Evolutionary conservation across 179 eudicot genomes (phyloP).

Genomic region (Spergularia azorica): DNA sequence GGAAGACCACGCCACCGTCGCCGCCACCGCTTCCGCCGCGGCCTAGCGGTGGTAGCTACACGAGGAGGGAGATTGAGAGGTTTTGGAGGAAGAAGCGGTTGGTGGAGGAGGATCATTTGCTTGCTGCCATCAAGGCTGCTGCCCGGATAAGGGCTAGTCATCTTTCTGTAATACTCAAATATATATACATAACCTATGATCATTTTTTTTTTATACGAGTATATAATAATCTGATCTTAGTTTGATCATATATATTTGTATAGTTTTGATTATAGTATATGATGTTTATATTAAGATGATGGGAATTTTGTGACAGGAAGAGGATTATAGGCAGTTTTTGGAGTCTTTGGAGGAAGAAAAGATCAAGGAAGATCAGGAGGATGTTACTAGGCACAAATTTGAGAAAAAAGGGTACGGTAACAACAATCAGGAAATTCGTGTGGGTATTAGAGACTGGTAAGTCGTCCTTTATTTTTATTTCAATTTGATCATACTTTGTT

Average conservation of each 20-base stretch:
- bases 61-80: constrained; percentile 65
- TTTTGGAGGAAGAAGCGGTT: constrained; percentile 64
- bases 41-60: constrained; percentile 38
- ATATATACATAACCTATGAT: background rate
- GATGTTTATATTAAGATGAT: background rate
- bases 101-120: constrained; percentile 71
- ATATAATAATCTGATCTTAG: background rate
- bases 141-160: constrained; percentile 62
- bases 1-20: background rate
- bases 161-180: constrained; percentile 41
- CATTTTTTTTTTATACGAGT: background rate
- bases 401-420: constrained; percentile 13
- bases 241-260: background rate
- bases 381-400: background rate
- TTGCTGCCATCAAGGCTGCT: constrained; percentile 73
- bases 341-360: constrained; percentile 41
- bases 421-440: constrained; percentile 38
- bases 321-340: constrained; percentile 49
- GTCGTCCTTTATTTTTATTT: background rate
- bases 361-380: constrained; percentile 22
- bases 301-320: constrained; percentile 35
- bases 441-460: constrained; percentile 77
- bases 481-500: too few relatives aligned
- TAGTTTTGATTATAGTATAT: background rate
- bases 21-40: constrained; percentile 26